Conservation (phyloP, 768 basidiomycete genomes). For the Suillus ampliporus region DNA sequence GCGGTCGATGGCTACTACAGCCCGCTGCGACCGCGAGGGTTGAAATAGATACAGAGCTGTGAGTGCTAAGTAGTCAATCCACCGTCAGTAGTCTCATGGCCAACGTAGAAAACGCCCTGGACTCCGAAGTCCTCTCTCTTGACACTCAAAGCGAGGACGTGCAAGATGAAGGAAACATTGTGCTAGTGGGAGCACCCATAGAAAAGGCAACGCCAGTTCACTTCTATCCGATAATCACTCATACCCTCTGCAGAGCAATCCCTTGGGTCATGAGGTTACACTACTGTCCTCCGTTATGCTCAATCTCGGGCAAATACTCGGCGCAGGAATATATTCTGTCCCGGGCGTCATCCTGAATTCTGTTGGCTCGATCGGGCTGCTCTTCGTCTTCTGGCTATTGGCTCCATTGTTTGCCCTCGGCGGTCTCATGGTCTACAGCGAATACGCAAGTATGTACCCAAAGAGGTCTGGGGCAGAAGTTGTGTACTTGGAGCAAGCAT, state of each 20-base stretch:
- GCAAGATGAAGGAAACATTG: neutral
- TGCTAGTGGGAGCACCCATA: constrained; percentile 9
- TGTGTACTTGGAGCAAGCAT: constrained; percentile 46
- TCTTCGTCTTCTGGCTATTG: constrained; percentile 10
- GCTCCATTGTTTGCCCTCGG: constrained; percentile 11
- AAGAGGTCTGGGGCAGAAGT: constrained; percentile 55
- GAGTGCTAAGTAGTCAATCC: neutral
- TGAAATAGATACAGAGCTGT: neutral
- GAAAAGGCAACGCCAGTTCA: constrained; percentile 8
- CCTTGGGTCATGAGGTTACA: constrained; percentile 13
- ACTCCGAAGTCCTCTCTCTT: neutral
- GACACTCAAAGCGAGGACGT: neutral
- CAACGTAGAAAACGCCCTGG: neutral
- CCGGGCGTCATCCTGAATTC: constrained; percentile 12
- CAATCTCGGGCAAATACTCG: constrained; percentile 11
- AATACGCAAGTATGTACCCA: constrained; percentile 54
- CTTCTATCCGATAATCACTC: neutral
- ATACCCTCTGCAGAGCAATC: constrained; percentile 9
- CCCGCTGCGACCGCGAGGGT: neutral
- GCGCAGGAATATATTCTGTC: constrained; percentile 14
- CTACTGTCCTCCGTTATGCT: constrained; percentile 11
- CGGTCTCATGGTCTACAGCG: constrained; percentile 37
- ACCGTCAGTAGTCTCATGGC: constrained; percentile 1
- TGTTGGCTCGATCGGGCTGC: constrained; percentile 10
- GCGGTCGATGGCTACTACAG: neutral